These are phyloP conservation scores for Periconia digitata DNA, from an alignment of 2,329 filamentous ascomycete species.

Conservation along the genomic window DNA sequence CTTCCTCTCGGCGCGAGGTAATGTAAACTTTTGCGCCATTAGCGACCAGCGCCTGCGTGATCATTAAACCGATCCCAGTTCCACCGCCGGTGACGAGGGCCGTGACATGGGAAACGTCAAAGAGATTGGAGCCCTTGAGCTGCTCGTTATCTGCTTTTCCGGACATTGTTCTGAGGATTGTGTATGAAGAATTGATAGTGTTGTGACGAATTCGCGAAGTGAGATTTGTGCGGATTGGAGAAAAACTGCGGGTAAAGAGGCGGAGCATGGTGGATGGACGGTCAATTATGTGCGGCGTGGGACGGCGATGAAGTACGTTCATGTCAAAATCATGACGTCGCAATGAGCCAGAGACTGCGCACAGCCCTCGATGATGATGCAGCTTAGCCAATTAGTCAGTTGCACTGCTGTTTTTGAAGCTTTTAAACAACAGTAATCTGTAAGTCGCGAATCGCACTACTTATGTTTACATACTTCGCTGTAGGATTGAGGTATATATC, in stretches of 20 bases:
- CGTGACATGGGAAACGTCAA: constrained; percentile 50
- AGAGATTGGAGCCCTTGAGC: constrained; percentile 46
- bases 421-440: too few species aligned
- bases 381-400: neutral
- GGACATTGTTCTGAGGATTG: constrained; percentile 34
- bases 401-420: too few species aligned
- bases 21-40: constrained; percentile 60
- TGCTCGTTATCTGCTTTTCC: constrained; percentile 43
- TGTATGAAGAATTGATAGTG: constrained; percentile 9
- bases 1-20: constrained; percentile 34
- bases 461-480: too few species aligned
- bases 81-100: constrained; percentile 51
- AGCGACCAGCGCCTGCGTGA: constrained; percentile 63
- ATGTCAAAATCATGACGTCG: constrained; percentile 35
- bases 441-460: too few species aligned
- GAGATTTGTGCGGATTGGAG: constrained; percentile 8
- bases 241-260: constrained; percentile 19
- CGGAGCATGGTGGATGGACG: constrained; percentile 29
- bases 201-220: constrained; percentile 15
- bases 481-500: too few species aligned
- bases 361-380: neutral
- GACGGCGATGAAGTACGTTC: constrained; percentile 13
- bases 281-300: constrained; percentile 11
- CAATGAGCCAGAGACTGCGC: constrained; percentile 1
- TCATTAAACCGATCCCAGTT: constrained; percentile 61